Percentiles rank a stretch among this genome's conserved stretches.
These are phyloP conservation scores for Phytophthora melonis DNA, from an alignment of 352 stramenopile genomes.

Conservation along the genomic window DNA sequence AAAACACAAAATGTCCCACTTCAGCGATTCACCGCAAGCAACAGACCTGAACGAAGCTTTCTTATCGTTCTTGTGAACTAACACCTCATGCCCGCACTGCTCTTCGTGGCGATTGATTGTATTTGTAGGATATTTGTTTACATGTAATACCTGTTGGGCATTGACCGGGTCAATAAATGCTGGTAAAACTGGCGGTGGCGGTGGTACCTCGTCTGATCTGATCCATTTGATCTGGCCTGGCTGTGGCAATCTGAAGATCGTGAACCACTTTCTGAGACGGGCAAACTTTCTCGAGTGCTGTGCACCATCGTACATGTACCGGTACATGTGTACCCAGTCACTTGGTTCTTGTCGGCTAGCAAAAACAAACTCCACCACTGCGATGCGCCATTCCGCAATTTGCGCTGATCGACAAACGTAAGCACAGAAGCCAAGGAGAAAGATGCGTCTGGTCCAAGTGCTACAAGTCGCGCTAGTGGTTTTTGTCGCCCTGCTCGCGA, in stretches of 20 bases:
- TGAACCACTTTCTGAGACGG: not conserved
- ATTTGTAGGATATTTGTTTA: too few species aligned
- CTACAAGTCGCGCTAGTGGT: slow-evolving; percentile 7
- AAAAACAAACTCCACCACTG: slow-evolving; percentile 6
- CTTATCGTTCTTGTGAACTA: too few species aligned
- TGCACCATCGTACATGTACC: not conserved
- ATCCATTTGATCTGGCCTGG: not conserved
- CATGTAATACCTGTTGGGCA: too few species aligned
- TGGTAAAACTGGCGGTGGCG: too few species aligned
- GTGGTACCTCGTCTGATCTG: not conserved
- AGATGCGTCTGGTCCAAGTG: slow-evolving; percentile 16
- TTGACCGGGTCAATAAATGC: too few species aligned
- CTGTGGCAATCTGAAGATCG: not conserved
- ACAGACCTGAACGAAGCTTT: too few species aligned
- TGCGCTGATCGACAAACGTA: not conserved
- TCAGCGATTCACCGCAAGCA: too few species aligned
- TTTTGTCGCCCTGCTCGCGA: not conserved
- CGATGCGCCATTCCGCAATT: slow-evolving; percentile 7
- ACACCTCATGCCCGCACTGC: too few species aligned
- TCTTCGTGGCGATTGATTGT: too few species aligned
- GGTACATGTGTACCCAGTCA: not conserved
- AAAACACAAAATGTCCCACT: too few species aligned
- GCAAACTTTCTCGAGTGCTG: not conserved
- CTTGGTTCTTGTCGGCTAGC: slow-evolving; percentile 3
- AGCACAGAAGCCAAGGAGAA: not conserved